Percentiles rank a stretch among this genome's conserved stretches.
Evolutionary conservation across 495 filamentous ascomycete species (phyloP).

Genomic region (Penicillium cosmopolitanum): DNA sequence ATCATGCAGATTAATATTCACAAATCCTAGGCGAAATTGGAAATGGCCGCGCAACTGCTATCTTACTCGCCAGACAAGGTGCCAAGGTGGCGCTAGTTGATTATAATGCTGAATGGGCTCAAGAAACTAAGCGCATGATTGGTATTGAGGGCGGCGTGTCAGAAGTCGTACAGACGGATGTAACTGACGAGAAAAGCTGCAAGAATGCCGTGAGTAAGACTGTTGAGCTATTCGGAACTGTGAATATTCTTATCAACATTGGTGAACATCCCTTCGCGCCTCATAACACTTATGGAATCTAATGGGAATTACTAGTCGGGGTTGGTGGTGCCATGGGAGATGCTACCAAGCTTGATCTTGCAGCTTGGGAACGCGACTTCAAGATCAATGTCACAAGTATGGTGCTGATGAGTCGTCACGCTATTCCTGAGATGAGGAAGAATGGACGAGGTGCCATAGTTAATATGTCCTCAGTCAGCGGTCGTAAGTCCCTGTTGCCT

Average conservation of each 20-base stretch:
- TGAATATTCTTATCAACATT: slow-evolving; percentile 56
- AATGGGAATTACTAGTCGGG: slow-evolving; percentile 33
- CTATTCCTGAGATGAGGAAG: slow-evolving; percentile 52
- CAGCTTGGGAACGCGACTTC: slow-evolving; percentile 49
- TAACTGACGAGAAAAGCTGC: slow-evolving; percentile 46
- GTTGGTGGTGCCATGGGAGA: slow-evolving; percentile 49
- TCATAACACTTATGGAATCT: background rate
- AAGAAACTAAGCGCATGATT: slow-evolving; percentile 12
- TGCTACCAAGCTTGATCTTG: slow-evolving; percentile 51
- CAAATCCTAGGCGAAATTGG: background rate
- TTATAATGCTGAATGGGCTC: slow-evolving; percentile 9
- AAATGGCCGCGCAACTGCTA: slow-evolving; percentile 12
- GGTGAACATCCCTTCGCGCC: slow-evolving; percentile 16
- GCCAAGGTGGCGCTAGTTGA: slow-evolving; percentile 10
- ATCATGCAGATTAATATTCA: background rate
- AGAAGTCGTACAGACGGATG: slow-evolving; percentile 30
- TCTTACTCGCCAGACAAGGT: slow-evolving; percentile 12
- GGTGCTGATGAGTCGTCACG: slow-evolving; percentile 52
- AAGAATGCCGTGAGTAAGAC: slow-evolving; percentile 35
- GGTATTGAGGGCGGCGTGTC: slow-evolving; percentile 7
- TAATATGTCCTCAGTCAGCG: slow-evolving; percentile 54
- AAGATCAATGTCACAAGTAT: slow-evolving; percentile 57
- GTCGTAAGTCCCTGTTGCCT: slow-evolving; percentile 16
- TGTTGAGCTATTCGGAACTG: slow-evolving; percentile 38
- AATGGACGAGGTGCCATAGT: slow-evolving; percentile 42